Base-by-base conservation (phyloP, 352 stramenopile species). In the Thalassiosira exigua region DNA sequence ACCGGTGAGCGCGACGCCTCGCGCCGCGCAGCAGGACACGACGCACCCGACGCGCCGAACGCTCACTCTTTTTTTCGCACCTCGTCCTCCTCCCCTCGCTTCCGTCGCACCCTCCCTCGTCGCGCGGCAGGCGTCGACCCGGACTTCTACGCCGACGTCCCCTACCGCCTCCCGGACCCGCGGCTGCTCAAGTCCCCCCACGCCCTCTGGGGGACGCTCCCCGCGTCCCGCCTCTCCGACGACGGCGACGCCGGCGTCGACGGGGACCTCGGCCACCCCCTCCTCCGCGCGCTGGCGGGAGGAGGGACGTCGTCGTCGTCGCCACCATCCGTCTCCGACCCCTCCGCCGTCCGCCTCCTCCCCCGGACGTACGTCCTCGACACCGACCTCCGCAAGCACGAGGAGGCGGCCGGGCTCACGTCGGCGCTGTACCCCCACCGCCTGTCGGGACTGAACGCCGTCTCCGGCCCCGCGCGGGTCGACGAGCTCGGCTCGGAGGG, bases 381-480 rank as follows among this genome's bases (percentile, higher is more conserved):
- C 59, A 94, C 89, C 14, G 89, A 94, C 73, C 69, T 93, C 17
- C 71, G 89, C 44, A 94, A 94, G 71, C 83, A 92, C 54, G 79
- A 90, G 73, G 87, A 92, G 50, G 76, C 73, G 9, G 85, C 92
- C 54, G 46, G 66, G 4, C 69, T 93, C 14, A 88, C 79, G 11
- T 68, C 66, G 0, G 79, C 79, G 61, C 53, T 92, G 1, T 91
- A 80, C 48, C 84, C 89, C 2, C 87, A 94, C 48, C 83, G 70
- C 70, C 42, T 91, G 19, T 76, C 79, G 12, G 89, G 89, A 1
- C 72, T 94, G 14, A 82, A 91, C 57, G 54, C 92, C 50, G 69
- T 94, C 9, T 89, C 76, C 44, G 87, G 86, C 27, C 66, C 84
- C 22, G 75, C 78, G 14, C 79, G 79, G 3, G 61, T 85, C 14